phyloP scores from a whole-genome alignment of 192 early-diverging fungal genomes.

The Gonapodya prolifera region DNA sequence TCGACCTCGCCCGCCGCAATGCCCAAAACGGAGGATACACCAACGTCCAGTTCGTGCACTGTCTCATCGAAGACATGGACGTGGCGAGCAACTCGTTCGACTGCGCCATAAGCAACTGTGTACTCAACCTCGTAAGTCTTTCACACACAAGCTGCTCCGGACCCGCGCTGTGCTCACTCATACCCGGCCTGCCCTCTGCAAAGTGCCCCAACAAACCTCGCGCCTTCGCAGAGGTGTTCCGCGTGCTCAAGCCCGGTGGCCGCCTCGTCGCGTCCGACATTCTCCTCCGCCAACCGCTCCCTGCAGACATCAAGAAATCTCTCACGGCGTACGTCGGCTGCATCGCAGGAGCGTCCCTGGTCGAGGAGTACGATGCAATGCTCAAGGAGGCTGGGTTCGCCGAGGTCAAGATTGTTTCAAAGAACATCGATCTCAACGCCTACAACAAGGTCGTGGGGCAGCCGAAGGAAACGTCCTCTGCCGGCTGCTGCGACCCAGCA shows the following conservation, averaged over 20 bases:
- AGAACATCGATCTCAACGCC: background rate
- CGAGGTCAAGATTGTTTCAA: background rate
- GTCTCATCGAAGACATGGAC: background rate
- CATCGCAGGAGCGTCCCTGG: background rate
- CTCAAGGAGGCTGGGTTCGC: background rate
- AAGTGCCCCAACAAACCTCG: background rate
- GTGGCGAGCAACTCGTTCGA: background rate
- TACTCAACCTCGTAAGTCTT: no score
- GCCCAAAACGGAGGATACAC: background rate
- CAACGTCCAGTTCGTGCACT: background rate
- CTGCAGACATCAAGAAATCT: background rate
- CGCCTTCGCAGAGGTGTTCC: background rate
- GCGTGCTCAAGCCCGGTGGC: background rate
- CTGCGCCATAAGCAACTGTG: constrained; percentile 1
- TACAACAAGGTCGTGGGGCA: background rate
- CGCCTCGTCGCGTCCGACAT: constrained; percentile 1
- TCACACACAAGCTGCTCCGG: no score
- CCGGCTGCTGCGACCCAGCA: background rate
- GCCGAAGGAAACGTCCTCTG: background rate
- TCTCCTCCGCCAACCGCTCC: background rate
- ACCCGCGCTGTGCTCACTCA: no score
- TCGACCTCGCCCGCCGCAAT: background rate
- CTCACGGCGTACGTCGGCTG: background rate
- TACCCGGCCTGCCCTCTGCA: no score
- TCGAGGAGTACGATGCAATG: background rate